phyloP scores from a whole-genome alignment of 352 stramenopile genomes.

The Bremia lactucae region DNA sequence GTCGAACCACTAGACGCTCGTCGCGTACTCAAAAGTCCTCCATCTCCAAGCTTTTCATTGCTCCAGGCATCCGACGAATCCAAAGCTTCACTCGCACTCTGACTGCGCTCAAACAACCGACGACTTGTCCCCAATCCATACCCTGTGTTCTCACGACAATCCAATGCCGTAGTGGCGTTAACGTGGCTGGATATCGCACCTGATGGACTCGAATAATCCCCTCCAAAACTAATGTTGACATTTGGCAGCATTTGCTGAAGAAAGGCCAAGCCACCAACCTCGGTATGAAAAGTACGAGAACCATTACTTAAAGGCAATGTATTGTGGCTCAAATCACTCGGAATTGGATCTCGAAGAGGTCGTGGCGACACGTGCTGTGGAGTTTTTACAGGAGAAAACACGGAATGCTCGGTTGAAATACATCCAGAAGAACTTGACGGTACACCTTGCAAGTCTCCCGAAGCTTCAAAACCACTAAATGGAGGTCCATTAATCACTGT shows the following conservation, averaged over 20 bases:
- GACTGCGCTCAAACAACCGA: conserved; percentile 31
- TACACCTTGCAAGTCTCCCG: conserved; percentile 7
- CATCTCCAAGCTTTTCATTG: conserved; percentile 21
- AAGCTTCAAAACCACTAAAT: conserved; percentile 18
- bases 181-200: conserved; percentile 5
- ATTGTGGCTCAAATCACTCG: conserved; percentile 18
- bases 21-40: conserved; percentile 8
- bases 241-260: conserved; percentile 84
- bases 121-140: conserved; percentile 12
- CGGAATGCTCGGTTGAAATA: conserved; percentile 20
- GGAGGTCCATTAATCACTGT: conserved; percentile 19
- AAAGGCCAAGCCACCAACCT: conserved; percentile 46
- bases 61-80: conserved; percentile 19
- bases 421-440: conserved; percentile 19
- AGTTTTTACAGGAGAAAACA: conserved; percentile 30
- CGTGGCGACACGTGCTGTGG: conserved; percentile 22
- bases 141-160: conserved; percentile 7
- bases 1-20: conserved; percentile 15
- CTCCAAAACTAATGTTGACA: conserved; percentile 82
- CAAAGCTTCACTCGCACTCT: conserved; percentile 13
- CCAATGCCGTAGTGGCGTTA: conserved; percentile 1
- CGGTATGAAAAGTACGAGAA: conserved; percentile 7
- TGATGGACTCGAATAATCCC: conserved; percentile 35
- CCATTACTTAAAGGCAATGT: conserved; percentile 12
- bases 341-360: conserved; percentile 21